phyloP scores from a whole-genome alignment of 257 asterid genomes.

The Primulina eburnea region DNA sequence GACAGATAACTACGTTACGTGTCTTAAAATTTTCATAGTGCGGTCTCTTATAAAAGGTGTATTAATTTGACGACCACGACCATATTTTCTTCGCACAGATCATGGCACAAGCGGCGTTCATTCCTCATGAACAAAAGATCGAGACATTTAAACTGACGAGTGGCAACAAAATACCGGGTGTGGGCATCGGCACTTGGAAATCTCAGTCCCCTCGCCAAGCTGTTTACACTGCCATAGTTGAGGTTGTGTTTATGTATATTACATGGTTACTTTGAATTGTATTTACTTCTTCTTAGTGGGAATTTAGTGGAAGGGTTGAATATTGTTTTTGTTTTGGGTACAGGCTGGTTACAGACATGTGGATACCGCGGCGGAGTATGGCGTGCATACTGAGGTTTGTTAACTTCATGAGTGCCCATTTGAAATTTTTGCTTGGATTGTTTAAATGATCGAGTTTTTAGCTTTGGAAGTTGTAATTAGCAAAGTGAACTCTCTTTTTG shows the following conservation, averaged over 20 bases:
- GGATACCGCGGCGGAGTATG: slow-evolving; percentile 59
- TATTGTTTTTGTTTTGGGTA: background rate
- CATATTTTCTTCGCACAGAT: too few relatives aligned
- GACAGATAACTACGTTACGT: too few relatives aligned
- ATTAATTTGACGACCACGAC: too few relatives aligned
- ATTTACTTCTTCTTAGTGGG: background rate
- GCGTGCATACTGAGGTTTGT: slow-evolving; percentile 47
- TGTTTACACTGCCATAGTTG: slow-evolving; percentile 48
- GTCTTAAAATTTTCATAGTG: too few relatives aligned
- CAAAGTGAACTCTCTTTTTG: background rate
- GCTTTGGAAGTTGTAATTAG: too few relatives aligned
- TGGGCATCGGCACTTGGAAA: slow-evolving; percentile 76
- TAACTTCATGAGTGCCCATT: too few relatives aligned
- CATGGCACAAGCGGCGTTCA: slow-evolving; percentile 58
- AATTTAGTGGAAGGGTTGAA: background rate
- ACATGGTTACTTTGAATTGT: background rate
- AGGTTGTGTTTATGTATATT: slow-evolving; percentile 24
- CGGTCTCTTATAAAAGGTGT: too few relatives aligned
- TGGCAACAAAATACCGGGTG: slow-evolving; percentile 51
- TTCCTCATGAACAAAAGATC: slow-evolving; percentile 32
- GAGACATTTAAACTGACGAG: slow-evolving; percentile 39
- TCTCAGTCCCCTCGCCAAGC: slow-evolving; percentile 36
- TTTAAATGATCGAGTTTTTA: too few relatives aligned
- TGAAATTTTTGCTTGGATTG: too few relatives aligned
- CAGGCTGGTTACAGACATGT: slow-evolving; percentile 83